Conservation (phyloP, 139 green algal species). For the Limnomonas spitsbergensis region DNA sequence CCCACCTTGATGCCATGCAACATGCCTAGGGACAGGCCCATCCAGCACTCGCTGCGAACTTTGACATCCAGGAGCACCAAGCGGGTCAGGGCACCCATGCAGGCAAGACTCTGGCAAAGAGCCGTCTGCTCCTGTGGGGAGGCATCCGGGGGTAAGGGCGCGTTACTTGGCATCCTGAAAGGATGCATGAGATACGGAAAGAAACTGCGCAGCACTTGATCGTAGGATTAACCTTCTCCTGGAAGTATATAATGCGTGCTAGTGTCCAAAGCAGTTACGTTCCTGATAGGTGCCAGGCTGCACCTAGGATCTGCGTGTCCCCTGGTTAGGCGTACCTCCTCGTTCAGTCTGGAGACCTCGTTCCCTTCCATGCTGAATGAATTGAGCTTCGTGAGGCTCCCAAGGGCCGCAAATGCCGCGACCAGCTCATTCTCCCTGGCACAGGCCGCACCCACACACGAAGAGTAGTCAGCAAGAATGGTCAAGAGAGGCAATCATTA, state of each 20-base stretch:
- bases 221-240: too few relatives aligned
- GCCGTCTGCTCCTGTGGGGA: not conserved
- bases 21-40: not conserved
- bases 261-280: too few relatives aligned
- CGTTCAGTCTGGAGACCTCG: not conserved
- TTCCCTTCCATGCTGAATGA: conserved; percentile 1
- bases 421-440: not conserved
- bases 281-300: too few relatives aligned
- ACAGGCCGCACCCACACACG: not conserved
- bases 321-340: too few relatives aligned
- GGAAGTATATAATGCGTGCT: too few relatives aligned
- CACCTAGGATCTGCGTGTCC: too few relatives aligned
- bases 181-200: too few relatives aligned
- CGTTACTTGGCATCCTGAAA: too few relatives aligned
- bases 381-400: not conserved
- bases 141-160: too few relatives aligned
- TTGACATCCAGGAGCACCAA: not conserved
- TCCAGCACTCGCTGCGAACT: not conserved
- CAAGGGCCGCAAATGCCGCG: not conserved
- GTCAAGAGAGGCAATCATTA: not conserved
- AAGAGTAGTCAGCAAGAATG: not conserved
- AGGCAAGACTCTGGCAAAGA: not conserved
- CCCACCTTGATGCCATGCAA: not conserved
- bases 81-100: not conserved
- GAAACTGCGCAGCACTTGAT: too few relatives aligned